Evolutionary conservation across 2,329 filamentous ascomycete species (phyloP), one percentile per base, ranked within the genome.

Genomic region (Cordyceps cicadae): DNA sequence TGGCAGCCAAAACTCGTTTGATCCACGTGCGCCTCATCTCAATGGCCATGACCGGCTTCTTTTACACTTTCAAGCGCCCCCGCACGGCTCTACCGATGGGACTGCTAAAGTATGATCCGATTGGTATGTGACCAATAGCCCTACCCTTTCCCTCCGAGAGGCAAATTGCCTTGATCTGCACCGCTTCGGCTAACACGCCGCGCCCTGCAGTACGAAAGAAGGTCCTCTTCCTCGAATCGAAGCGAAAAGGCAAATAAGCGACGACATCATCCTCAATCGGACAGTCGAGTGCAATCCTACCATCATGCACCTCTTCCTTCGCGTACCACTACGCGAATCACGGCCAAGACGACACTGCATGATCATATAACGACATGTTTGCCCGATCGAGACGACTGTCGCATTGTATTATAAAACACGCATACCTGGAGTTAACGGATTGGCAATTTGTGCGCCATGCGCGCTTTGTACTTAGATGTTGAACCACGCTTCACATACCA

Each of bases 11-110:
- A 81, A 90, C 92, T 71, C 91, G 95, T 74, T 88, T 93, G 67
- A 61, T 99, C 73, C 85, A 90, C 72, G 93, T 97, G 74, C 92
- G 94, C 73, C 88, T 99, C 67, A 81, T 99, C 74, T 96, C 92
- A 65, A 99, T 99, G 94, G 94, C 94, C 73, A 88, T 96, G 88
- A 99, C 94, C 29, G 94, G 94, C 70, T 99, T 92, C 83, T 99
- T 93, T 82, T 92, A 93, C 76, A 95, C 91, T 59, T 86, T 96
- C 75, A 82, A 88, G 67, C 87, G 95, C 62, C 92, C 92, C 14
- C 87, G 94, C 67, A 83, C 84, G 34, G 82, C 92, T 64, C 81
- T 88, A 50, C 92, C 95, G 61, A 84, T 99, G 77, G 95, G 92
- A 79, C 94, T 99, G 91, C 80, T 99, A 69, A 99, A 99, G 81